phyloP scores from a whole-genome alignment of 2,329 filamentous ascomycete species.

The Ophiosphaerella narmari region DNA sequence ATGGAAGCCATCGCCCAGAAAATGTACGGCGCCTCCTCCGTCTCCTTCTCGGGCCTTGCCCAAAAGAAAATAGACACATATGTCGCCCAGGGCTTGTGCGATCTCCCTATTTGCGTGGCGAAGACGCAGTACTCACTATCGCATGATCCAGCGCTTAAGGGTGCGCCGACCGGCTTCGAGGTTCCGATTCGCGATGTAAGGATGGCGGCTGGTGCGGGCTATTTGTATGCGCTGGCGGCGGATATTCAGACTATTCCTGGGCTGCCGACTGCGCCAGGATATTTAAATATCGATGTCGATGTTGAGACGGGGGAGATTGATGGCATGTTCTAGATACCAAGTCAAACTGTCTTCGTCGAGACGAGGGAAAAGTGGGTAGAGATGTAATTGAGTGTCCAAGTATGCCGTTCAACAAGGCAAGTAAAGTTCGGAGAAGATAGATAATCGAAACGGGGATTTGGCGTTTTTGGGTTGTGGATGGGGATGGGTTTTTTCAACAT shows the following conservation, averaged over 20 bases:
- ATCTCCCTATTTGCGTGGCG: constrained; percentile 93
- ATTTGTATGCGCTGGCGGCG: constrained; percentile 83
- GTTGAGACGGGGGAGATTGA: constrained; percentile 59
- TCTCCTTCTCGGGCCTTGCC: constrained; percentile 92
- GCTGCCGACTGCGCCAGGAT: constrained; percentile 90
- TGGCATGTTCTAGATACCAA: constrained; percentile 73
- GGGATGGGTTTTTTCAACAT: too few relatives aligned
- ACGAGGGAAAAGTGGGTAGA: too few relatives aligned
- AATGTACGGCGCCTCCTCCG: constrained; percentile 90
- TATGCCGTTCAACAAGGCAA: too few relatives aligned
- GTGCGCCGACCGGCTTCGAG: constrained; percentile 90
- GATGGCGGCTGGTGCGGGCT: constrained; percentile 87
- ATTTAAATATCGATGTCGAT: constrained; percentile 84
- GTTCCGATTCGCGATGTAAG: constrained; percentile 93
- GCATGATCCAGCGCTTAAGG: constrained; percentile 91
- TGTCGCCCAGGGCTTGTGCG: constrained; percentile 86
- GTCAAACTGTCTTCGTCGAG: too few relatives aligned
- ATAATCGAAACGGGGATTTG: too few relatives aligned
- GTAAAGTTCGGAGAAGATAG: too few relatives aligned
- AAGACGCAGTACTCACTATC: constrained; percentile 98
- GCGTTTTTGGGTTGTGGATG: too few relatives aligned
- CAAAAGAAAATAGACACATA: constrained; percentile 97
- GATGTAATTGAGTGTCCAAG: too few relatives aligned
- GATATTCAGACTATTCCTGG: constrained; percentile 99
- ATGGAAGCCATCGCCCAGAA: constrained; percentile 88